A percentile compares a stretch with the other conserved stretches of the same genome.
These are phyloP conservation scores for Cryptococcus maquisensis DNA, from an alignment of 1,284 basidiomycete species.

Conservation along the genomic window DNA sequence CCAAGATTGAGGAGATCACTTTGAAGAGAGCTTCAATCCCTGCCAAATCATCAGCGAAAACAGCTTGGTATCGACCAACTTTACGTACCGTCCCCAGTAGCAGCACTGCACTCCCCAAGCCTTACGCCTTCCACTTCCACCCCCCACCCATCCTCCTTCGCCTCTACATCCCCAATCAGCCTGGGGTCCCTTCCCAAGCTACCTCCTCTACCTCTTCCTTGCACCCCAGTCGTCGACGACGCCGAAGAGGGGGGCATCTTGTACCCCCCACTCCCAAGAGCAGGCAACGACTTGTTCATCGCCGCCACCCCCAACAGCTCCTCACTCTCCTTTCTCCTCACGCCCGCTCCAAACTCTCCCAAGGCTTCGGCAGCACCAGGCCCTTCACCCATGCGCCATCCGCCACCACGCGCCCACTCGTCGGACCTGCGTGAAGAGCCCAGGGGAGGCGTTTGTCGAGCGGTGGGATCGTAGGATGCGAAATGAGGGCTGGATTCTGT, in stretches of 20 bases:
- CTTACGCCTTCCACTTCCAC: slow-evolving; percentile 38
- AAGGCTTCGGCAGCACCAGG: slow-evolving; percentile 37
- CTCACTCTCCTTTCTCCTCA: slow-evolving; percentile 28
- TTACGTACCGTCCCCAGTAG: slow-evolving; percentile 41
- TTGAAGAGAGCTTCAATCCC: slow-evolving; percentile 46
- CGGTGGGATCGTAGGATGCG: background rate
- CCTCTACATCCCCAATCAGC: slow-evolving; percentile 9
- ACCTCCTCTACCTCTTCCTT: slow-evolving; percentile 27
- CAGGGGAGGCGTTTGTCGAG: too few relatives aligned
- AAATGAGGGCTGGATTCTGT: slow-evolving; percentile 17
- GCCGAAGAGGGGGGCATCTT: background rate
- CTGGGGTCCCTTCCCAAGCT: slow-evolving; percentile 37
- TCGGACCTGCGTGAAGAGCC: slow-evolving; percentile 33
- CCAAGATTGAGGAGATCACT: slow-evolving; percentile 39
- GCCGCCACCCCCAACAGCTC: slow-evolving; percentile 14
- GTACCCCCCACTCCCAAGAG: background rate
- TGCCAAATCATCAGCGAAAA: slow-evolving; percentile 5
- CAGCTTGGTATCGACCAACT: background rate
- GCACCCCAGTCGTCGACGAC: slow-evolving; percentile 1
- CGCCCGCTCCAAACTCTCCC: slow-evolving; percentile 41
- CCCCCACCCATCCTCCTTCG: slow-evolving; percentile 37
- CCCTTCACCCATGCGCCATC: slow-evolving; percentile 41
- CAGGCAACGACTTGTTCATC: background rate
- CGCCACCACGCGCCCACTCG: slow-evolving; percentile 34
- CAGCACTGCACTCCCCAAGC: slow-evolving; percentile 42